These are phyloP conservation scores for Vigna nakashimae DNA, from an alignment of 306 rosid species.

Conservation along the genomic window DNA sequence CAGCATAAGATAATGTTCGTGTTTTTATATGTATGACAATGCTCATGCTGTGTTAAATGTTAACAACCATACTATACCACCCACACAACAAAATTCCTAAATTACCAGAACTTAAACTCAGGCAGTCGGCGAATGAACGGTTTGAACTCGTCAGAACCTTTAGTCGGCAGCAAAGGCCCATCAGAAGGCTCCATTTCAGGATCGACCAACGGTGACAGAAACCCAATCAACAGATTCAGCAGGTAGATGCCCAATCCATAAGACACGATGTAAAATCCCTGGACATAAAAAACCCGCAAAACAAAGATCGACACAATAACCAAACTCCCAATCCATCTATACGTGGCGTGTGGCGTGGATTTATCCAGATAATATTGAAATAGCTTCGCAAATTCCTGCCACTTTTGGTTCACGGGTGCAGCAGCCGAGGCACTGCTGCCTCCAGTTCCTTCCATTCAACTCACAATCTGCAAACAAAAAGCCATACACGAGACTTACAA, in stretches of 20 bases:
- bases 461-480: constrained; percentile 54
- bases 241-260: constrained; percentile 90
- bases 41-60: background rate
- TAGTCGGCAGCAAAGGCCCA: constrained; percentile 72
- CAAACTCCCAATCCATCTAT: constrained; percentile 73
- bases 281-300: constrained; percentile 66
- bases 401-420: constrained; percentile 63
- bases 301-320: constrained; percentile 52
- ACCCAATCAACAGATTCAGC: constrained; percentile 83
- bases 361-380: constrained; percentile 75
- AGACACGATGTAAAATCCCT: constrained; percentile 79
- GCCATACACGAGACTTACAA: background rate
- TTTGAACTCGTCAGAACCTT: constrained; percentile 87
- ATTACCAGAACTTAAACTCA: constrained; percentile 91
- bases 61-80: background rate
- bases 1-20: background rate
- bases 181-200: constrained; percentile 70
- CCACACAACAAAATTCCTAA: constrained; percentile 21
- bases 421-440: constrained; percentile 56
- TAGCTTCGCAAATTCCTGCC: constrained; percentile 58
- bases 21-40: no score
- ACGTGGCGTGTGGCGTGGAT: constrained; percentile 65
- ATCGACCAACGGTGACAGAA: constrained; percentile 83
- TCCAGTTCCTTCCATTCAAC: constrained; percentile 59
- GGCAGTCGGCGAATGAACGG: constrained; percentile 93